Conservation (phyloP, 1,284 basidiomycete species). For the Cutaneotrichosporon sp. region DNA sequence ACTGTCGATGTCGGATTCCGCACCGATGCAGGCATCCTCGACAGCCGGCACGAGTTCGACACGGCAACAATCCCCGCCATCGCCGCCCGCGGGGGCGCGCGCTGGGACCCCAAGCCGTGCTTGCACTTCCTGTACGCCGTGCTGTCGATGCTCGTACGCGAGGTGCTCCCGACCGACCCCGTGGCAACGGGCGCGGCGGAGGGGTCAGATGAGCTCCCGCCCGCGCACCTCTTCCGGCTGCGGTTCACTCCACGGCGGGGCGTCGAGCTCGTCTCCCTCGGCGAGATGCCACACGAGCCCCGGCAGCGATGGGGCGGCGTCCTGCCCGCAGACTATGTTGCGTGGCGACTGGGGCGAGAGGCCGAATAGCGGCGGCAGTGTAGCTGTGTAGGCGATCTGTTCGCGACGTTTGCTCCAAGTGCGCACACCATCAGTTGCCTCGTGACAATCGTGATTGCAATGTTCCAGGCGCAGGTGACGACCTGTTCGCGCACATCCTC, state of each 20-base stretch:
- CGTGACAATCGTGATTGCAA: too few species aligned
- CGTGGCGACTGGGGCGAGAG: constrained; percentile 29
- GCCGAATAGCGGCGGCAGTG: neutral
- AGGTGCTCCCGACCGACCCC: constrained; percentile 46
- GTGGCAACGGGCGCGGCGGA: constrained; percentile 9
- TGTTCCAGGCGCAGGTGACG: too few species aligned
- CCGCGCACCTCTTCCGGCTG: constrained; percentile 43
- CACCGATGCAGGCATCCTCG: constrained; percentile 69
- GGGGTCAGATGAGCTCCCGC: constrained; percentile 29
- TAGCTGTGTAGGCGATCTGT: neutral
- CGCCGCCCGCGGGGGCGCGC: constrained; percentile 8
- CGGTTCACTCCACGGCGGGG: constrained; percentile 44
- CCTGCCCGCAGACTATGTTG: constrained; percentile 41
- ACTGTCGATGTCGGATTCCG: constrained; percentile 91
- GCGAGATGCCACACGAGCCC: constrained; percentile 21
- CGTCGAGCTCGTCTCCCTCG: constrained; percentile 38
- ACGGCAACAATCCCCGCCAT: constrained; percentile 65
- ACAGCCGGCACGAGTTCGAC: constrained; percentile 66
- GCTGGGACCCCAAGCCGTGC: constrained; percentile 40
- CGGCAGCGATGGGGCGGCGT: constrained; percentile 47
- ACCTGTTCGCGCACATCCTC: too few species aligned
- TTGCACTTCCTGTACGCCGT: constrained; percentile 45
- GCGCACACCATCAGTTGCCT: too few species aligned
- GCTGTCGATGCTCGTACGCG: constrained; percentile 31
- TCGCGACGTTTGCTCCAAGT: neutral